Percentiles rank a stretch among this genome's conserved stretches.
phyloP scores from a whole-genome alignment of 176 grass and related monocot species.

The Paspalum vaginatum region DNA sequence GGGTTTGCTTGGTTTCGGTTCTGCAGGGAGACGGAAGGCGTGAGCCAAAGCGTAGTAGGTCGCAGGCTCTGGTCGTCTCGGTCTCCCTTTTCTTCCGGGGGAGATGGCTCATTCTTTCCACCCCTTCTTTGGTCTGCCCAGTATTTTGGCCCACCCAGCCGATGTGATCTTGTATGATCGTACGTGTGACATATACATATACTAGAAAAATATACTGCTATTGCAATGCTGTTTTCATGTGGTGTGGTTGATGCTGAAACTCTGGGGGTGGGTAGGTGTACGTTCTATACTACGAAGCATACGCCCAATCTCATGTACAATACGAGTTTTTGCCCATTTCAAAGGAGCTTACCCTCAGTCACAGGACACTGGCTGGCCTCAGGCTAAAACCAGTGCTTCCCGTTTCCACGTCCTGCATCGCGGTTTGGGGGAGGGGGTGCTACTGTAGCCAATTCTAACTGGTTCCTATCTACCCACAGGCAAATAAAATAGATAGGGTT shows the following conservation, averaged over 20 bases:
- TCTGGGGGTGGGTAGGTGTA: neutral
- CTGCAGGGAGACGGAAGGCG: slow-evolving; percentile 39
- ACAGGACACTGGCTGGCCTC: too few relatives aligned
- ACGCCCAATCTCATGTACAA: too few relatives aligned
- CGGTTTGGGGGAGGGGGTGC: too few relatives aligned
- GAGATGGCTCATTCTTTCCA: slow-evolving; percentile 30
- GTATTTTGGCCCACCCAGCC: slow-evolving; percentile 30
- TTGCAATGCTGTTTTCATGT: neutral
- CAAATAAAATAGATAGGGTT: too few relatives aligned
- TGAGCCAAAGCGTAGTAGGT: slow-evolving; percentile 53
- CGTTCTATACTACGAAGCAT: neutral
- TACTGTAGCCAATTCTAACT: too few relatives aligned
- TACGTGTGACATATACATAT: too few relatives aligned
- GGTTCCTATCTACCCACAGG: too few relatives aligned
- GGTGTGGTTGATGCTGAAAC: neutral
- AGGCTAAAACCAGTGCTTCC: too few relatives aligned
- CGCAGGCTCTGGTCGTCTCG: slow-evolving; percentile 38
- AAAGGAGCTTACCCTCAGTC: too few relatives aligned
- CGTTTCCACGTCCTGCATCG: too few relatives aligned
- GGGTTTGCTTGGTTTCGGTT: slow-evolving; percentile 54
- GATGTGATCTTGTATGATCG: slow-evolving; percentile 45
- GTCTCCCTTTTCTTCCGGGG: neutral
- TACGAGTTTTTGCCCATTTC: too few relatives aligned
- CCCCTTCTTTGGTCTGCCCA: slow-evolving; percentile 42
- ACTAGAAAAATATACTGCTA: neutral